Percentiles rank a stretch among this genome's conserved stretches.
These are phyloP conservation scores for Phytophthora quininea DNA, from an alignment of 352 stramenopile genomes.

Conservation along the genomic window DNA sequence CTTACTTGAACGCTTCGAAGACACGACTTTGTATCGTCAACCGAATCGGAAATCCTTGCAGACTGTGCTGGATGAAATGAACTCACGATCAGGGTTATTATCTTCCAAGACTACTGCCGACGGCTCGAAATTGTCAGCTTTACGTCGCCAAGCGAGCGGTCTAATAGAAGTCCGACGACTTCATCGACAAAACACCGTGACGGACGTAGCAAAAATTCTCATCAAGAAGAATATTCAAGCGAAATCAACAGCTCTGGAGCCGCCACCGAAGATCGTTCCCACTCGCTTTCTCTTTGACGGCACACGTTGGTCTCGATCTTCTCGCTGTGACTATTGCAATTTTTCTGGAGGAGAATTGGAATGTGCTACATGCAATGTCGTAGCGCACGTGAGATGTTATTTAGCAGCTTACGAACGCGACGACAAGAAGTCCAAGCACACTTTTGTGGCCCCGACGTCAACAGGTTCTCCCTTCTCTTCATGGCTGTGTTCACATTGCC, in stretches of 20 bases:
- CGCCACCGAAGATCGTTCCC: conserved; percentile 33
- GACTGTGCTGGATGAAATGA: conserved; percentile 40
- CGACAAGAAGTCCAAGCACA: conserved; percentile 47
- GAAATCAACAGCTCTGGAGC: conserved; percentile 16
- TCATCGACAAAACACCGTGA: conserved; percentile 14
- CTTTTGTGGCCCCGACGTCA: conserved; percentile 54
- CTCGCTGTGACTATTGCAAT: conserved; percentile 72
- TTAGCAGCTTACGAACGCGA: conserved; percentile 44
- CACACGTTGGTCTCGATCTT: conserved; percentile 37
- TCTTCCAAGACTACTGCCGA: not conserved
- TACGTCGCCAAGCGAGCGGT: conserved; percentile 26
- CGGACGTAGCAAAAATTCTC: conserved; percentile 11
- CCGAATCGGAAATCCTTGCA: conserved; percentile 41
- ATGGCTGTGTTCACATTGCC: conserved; percentile 65
- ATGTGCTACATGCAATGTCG: conserved; percentile 68
- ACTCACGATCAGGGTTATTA: not conserved
- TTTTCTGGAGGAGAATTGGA: conserved; percentile 64
- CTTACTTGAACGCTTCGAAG: conserved; percentile 44
- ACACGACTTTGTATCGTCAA: conserved; percentile 36
- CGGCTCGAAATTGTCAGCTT: conserved; percentile 1
- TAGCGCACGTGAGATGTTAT: conserved; percentile 68
- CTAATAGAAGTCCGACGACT: conserved; percentile 13
- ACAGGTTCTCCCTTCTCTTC: conserved; percentile 41
- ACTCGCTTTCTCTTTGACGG: conserved; percentile 60
- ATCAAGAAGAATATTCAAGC: conserved; percentile 13